Conservation (phyloP, 177 flowering plant genomes). For the Vitis hybrid region DNA sequence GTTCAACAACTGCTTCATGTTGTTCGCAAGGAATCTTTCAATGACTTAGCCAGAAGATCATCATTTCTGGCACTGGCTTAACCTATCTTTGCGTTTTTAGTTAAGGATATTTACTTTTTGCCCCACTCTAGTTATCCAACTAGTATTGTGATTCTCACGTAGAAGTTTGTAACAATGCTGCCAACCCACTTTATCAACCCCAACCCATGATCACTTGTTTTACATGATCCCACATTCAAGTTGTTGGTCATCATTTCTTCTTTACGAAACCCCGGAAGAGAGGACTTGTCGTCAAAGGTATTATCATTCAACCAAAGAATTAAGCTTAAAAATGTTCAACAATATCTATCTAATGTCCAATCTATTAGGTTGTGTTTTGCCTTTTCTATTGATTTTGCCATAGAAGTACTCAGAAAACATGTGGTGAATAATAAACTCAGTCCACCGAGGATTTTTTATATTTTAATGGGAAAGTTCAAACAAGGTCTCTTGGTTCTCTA, state of each 20-base stretch:
- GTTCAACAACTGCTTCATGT: conserved; percentile 54
- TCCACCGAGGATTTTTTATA: too few relatives aligned
- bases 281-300: conserved; percentile 52
- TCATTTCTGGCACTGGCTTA: conserved; percentile 51
- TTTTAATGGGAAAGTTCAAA: too few relatives aligned
- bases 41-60: conserved; percentile 61
- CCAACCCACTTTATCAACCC: too few relatives aligned
- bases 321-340: background rate
- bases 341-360: background rate
- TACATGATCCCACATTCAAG: too few relatives aligned
- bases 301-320: conserved; percentile 43
- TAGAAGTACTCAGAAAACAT: too few relatives aligned
- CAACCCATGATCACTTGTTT: too few relatives aligned
- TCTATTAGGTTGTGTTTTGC: background rate
- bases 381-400: too few relatives aligned
- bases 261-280: conserved; percentile 33
- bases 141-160: too few relatives aligned
- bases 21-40: conserved; percentile 51
- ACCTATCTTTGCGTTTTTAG: background rate
- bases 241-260: too few relatives aligned
- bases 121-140: background rate
- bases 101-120: background rate
- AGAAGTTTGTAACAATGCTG: too few relatives aligned
- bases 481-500: too few relatives aligned
- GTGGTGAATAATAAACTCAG: too few relatives aligned